phyloP scores from a whole-genome alignment of 2,329 filamentous ascomycete species.

The Claviceps capensis region DNA sequence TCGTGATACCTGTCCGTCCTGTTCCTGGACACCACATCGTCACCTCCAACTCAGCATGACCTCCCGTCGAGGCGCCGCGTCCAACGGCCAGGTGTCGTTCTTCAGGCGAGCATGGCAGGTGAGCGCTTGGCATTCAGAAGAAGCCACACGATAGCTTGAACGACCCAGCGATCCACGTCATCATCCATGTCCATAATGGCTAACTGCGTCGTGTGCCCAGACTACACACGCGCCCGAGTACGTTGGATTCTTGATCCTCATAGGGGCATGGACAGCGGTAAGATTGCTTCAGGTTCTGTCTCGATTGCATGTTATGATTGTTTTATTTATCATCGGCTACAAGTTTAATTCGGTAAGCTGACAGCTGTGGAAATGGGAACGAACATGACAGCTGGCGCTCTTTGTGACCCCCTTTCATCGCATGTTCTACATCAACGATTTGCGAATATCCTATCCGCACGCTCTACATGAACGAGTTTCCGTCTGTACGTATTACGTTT shows the following conservation, averaged over 20 bases:
- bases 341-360: background rate
- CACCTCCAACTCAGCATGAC: background rate
- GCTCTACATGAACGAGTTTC: constrained; percentile 73
- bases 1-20: background rate
- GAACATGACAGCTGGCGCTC: constrained; percentile 13
- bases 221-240: constrained; percentile 6
- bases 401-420: constrained; percentile 74
- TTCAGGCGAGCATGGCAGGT: constrained; percentile 5
- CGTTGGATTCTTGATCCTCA: constrained; percentile 3
- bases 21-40: background rate
- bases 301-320: background rate
- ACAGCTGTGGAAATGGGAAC: constrained; percentile 1
- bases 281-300: background rate
- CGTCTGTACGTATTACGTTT: constrained; percentile 40
- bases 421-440: constrained; percentile 82
- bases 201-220: constrained; percentile 1
- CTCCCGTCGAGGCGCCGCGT: background rate
- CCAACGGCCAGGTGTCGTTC: background rate
- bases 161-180: too few relatives aligned
- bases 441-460: constrained; percentile 74
- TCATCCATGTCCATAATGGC: background rate
- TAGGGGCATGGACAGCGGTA: constrained; percentile 5
- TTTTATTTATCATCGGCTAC: background rate
- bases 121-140: background rate
- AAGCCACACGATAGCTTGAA: background rate